These are phyloP conservation scores for Russula dissimulans DNA, from an alignment of 768 basidiomycete genomes.

Conservation along the genomic window DNA sequence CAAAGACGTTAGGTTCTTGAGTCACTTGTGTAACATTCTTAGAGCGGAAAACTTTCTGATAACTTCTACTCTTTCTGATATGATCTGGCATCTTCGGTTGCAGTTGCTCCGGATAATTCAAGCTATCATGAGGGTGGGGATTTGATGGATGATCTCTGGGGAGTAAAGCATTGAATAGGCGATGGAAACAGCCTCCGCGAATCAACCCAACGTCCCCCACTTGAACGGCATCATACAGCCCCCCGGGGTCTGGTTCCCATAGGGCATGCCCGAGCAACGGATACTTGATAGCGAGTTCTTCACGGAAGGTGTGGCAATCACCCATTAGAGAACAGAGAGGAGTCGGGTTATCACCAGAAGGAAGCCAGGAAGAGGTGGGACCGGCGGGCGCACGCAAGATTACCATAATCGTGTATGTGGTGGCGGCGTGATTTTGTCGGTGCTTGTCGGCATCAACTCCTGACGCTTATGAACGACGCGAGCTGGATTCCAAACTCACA, in stretches of 20 bases:
- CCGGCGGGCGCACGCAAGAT: too few species aligned
- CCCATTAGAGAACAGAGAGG: not conserved
- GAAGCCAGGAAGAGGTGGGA: too few species aligned
- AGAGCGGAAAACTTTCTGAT: not conserved
- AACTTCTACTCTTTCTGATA: not conserved
- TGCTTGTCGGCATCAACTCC: too few species aligned
- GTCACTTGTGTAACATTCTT: not conserved
- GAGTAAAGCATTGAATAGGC: not conserved
- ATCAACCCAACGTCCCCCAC: not conserved
- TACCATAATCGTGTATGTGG: too few species aligned
- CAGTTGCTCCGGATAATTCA: not conserved
- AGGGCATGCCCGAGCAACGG: not conserved
- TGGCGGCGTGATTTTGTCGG: too few species aligned
- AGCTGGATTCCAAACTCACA: too few species aligned
- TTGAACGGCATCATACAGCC: not conserved
- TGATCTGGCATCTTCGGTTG: not conserved
- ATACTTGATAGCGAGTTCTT: not conserved
- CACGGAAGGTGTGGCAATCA: not conserved
- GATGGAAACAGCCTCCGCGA: not conserved
- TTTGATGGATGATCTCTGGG: not conserved
- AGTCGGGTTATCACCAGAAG: too few species aligned
- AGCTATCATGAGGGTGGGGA: too few species aligned
- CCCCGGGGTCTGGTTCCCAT: not conserved
- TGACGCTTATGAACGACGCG: too few species aligned
- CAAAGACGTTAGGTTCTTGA: not conserved